These are phyloP conservation scores for Globisporangium paroecandrum DNA, from an alignment of 352 stramenopile species.

Conservation along the genomic window DNA sequence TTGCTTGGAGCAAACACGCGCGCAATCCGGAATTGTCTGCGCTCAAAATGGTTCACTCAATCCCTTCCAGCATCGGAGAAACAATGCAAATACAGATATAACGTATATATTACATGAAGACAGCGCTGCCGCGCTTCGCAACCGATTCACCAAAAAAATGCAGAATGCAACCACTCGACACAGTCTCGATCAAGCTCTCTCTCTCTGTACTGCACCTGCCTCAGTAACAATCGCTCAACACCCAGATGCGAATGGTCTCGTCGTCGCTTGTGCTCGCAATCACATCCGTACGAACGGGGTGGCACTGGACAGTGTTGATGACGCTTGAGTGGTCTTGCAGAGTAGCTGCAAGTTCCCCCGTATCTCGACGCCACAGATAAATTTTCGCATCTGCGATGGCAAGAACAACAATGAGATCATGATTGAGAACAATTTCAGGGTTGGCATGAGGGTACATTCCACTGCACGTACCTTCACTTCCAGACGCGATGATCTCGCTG, in stretches of 20 bases:
- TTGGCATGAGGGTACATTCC: not conserved
- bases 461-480: conserved; percentile 58
- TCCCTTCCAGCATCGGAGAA: not conserved
- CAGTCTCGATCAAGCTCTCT: not conserved
- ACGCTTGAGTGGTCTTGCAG: conserved; percentile 59
- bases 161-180: not conserved
- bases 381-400: conserved; percentile 44
- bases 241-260: conserved; percentile 58
- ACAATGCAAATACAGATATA: not conserved
- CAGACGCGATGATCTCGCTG: conserved; percentile 52
- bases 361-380: conserved; percentile 59
- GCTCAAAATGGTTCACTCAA: not conserved
- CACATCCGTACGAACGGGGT: conserved; percentile 47
- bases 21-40: not conserved
- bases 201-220: not conserved
- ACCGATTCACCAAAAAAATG: not conserved
- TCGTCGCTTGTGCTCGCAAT: conserved; percentile 74
- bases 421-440: not conserved
- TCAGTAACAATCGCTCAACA: conserved; percentile 17
- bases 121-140: not conserved
- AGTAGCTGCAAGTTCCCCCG: conserved; percentile 32
- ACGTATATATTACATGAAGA: conserved; percentile 13
- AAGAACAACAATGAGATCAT: not conserved
- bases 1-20: not conserved
- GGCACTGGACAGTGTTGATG: conserved; percentile 61